Conservation (phyloP, 2,329 filamentous ascomycete species). For the Neofusicoccum cordaticola region DNA sequence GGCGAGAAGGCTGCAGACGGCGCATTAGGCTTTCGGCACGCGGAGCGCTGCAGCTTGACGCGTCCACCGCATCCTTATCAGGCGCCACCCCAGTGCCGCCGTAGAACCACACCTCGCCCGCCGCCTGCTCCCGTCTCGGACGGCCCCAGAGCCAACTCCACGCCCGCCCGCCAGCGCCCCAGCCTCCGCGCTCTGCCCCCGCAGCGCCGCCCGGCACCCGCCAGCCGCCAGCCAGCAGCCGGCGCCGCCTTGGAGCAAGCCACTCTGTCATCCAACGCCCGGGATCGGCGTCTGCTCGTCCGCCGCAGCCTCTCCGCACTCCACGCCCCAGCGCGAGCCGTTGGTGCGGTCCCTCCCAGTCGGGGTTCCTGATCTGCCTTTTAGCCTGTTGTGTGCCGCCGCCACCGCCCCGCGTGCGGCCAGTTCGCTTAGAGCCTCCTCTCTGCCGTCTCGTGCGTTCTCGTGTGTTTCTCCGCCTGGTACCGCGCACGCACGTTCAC, state of each 20-base stretch:
- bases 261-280: not conserved
- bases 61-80: not conserved
- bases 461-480: constrained; percentile 6
- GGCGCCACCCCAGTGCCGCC: not conserved
- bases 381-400: constrained; percentile 16
- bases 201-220: not conserved
- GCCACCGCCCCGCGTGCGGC: not conserved
- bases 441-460: not conserved
- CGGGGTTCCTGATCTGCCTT: constrained; percentile 8
- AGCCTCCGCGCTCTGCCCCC: constrained; percentile 1
- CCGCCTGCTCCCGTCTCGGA: not conserved
- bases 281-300: not conserved
- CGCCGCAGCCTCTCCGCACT: not conserved
- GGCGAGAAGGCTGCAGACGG: not conserved
- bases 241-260: not conserved
- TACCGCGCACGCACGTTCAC: not conserved
- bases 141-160: not conserved
- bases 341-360: not conserved
- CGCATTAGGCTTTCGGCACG: not conserved
- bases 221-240: not conserved
- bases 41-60: not conserved
- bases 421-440: constrained; percentile 5
- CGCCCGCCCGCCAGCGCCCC: not conserved
- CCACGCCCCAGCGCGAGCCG: not conserved
- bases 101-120: constrained; percentile 9